Evolutionary conservation across 768 basidiomycete genomes (phyloP), one percentile per base, ranked within the genome.

Genomic region (Candolleomyces eurysporus): DNA sequence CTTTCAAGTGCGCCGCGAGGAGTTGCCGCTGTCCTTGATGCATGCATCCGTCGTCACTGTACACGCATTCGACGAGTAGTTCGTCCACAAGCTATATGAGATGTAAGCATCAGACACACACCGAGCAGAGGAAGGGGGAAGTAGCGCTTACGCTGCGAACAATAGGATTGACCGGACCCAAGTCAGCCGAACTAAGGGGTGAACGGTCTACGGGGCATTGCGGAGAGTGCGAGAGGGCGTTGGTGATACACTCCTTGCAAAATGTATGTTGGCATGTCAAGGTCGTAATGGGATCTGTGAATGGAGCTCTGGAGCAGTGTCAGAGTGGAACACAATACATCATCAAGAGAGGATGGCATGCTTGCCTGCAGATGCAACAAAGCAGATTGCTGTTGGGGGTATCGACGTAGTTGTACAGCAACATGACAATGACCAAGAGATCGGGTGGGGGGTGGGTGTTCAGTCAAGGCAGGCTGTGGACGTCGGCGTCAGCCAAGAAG

Each of bases 171-270:
- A 90, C 88, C 17, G 87, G 84, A 0, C 68, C 67, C 58, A 94
- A 75, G 64, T 90, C 86, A n/a, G 75, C 75, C n/a, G 74, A 59
- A 1, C 76, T 73, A 36, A 96, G 78, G 0, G 85, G 79, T 14
- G 84, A 88, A 21, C 94, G 85, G 73, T 96, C 94, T 32, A 96
- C 85, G 11, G 94, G 94, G 71, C 94, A 96, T 63, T 88, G 86
- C 0, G 82, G 77, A 7, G 87, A 84, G 61, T 90, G 83, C 13
- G 73, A 71, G 4, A 96, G 80, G 0, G 94, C 90, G 54, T 79
- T 78, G n/a, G 76, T 66, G 62, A 95, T 91, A 68, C 94, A 96
- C 32, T 85, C 87, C n/a, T 75, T 74, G 71, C 94, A 96, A 72
- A 96, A 96, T 0, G 92, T 96, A 70, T 94, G 94, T 61, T 83